Evolutionary conservation across 179 eudicot genomes (phyloP).

Genomic region (Nepenthes alata): DNA sequence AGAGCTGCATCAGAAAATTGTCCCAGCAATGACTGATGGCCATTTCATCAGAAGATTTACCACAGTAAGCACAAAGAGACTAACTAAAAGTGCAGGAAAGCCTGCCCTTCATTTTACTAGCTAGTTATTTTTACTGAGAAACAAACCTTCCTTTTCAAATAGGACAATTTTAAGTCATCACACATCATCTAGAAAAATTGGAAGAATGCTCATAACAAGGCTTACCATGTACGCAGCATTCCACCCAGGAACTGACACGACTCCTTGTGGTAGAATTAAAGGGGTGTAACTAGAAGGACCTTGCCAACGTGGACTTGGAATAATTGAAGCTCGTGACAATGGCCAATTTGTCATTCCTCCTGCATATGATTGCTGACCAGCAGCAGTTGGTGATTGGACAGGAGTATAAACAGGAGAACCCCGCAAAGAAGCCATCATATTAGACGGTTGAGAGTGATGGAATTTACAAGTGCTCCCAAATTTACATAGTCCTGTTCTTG

Average conservation of each 20-base stretch:
- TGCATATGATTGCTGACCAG: constrained; percentile 68
- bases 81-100: too few species aligned
- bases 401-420: constrained; percentile 85
- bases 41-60: neutral
- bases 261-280: constrained; percentile 73
- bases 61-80: neutral
- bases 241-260: constrained; percentile 85
- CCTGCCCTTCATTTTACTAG: too few species aligned
- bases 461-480: constrained; percentile 92
- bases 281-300: constrained; percentile 79
- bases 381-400: constrained; percentile 65
- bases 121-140: too few species aligned
- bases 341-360: constrained; percentile 65
- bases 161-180: too few species aligned
- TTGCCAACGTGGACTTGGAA: constrained; percentile 87
- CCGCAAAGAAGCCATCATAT: constrained; percentile 55
- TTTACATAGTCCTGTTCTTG: constrained; percentile 93
- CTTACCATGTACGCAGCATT: constrained; percentile 83
- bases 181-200: too few species aligned
- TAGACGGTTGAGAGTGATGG: constrained; percentile 93
- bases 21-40: too few species aligned
- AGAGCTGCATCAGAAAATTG: neutral
- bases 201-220: constrained; percentile 5
- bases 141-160: too few species aligned
- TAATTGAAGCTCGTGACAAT: constrained; percentile 67